A percentile compares a stretch with the other conserved stretches of the same genome.
Conservation (phyloP, 306 rosid species). For the Quercus robur region DNA sequence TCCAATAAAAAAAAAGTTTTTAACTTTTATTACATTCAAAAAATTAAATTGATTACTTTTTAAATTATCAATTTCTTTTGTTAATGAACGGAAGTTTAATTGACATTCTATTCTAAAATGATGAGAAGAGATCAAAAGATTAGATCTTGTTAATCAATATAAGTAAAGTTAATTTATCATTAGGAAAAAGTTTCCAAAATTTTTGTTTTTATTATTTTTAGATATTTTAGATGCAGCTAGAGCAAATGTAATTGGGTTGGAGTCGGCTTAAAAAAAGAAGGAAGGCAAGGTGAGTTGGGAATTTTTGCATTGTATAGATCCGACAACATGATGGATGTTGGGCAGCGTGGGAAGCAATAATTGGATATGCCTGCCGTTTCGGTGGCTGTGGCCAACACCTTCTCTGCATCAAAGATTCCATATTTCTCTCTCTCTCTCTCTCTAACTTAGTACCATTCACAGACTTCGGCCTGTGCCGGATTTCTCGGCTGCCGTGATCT, state of each 20-base stretch:
- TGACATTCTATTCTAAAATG: too few relatives aligned
- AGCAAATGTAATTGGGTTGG: background rate
- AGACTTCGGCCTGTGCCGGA: background rate
- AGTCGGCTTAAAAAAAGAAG: background rate
- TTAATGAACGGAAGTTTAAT: too few relatives aligned
- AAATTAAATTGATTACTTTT: too few relatives aligned
- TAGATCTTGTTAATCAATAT: too few relatives aligned
- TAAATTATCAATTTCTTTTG: too few relatives aligned
- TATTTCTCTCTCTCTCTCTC: background rate
- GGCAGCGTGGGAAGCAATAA: conserved; percentile 37
- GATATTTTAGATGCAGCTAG: too few relatives aligned
- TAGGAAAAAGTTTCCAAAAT: too few relatives aligned
- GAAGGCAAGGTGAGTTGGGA: background rate
- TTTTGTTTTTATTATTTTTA: too few relatives aligned
- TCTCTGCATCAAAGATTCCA: background rate
- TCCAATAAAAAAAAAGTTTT: too few relatives aligned
- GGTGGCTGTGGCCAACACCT: conserved; percentile 1
- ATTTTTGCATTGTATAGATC: background rate
- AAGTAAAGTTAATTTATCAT: too few relatives aligned
- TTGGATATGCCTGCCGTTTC: conserved; percentile 11
- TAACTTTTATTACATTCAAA: too few relatives aligned
- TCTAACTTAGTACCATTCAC: background rate
- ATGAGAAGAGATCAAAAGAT: too few relatives aligned
- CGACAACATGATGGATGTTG: conserved; percentile 33
- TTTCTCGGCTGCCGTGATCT: conserved; percentile 26